Conservation (phyloP, 257 asterid genomes). For the Plantago ovata region DNA sequence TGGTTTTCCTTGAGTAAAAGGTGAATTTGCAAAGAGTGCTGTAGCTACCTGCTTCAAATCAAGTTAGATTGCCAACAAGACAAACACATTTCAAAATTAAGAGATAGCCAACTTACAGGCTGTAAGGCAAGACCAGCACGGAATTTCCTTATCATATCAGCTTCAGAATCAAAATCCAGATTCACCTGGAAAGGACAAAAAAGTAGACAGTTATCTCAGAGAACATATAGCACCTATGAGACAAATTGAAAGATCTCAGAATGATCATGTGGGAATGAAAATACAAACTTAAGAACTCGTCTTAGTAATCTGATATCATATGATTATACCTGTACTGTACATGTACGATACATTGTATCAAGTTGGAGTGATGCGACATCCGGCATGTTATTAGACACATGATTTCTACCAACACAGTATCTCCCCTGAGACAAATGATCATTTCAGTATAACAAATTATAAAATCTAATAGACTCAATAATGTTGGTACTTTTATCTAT, state of each 20-base stretch:
- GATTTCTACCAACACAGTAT: conserved; percentile 72
- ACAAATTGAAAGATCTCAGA: too few relatives aligned
- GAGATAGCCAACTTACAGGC: conserved; percentile 61
- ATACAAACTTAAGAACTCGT: background rate
- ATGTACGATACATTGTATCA: conserved; percentile 91
- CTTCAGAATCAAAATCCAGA: conserved; percentile 91
- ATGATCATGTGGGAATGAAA: background rate
- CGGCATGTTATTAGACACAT: too few relatives aligned
- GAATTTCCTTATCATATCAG: conserved; percentile 91
- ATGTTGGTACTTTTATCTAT: too few relatives aligned
- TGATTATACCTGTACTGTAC: conserved; percentile 78
- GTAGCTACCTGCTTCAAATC: conserved; percentile 80
- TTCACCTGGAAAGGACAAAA: conserved; percentile 63
- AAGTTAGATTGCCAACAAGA: conserved; percentile 33
- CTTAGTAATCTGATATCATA: background rate
- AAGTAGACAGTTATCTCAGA: background rate
- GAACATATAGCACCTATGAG: conserved; percentile 1
- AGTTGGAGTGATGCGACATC: conserved; percentile 91
- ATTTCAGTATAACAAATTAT: conserved; percentile 33
- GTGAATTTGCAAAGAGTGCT: conserved; percentile 96
- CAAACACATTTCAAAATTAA: conserved; percentile 7
- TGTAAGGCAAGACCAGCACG: conserved; percentile 94
- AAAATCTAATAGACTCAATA: conserved; percentile 14
- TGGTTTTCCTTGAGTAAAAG: conserved; percentile 92
- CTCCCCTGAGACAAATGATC: conserved; percentile 70